Base-by-base conservation (phyloP, 345 rosid species). In the Brassica incana region DNA sequence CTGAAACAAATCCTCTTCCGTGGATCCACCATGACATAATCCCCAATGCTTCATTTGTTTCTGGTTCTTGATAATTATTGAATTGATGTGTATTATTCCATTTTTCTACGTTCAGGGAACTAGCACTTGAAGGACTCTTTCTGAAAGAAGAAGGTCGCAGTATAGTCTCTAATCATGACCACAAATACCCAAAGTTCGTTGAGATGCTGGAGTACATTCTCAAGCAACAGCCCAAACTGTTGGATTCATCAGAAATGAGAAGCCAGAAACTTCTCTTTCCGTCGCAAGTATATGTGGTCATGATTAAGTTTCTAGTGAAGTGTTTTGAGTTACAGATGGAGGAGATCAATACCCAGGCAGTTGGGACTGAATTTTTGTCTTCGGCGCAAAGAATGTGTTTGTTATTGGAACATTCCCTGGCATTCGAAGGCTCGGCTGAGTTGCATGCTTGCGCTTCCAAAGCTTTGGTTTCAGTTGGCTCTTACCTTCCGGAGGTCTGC, bases 71-170 rank as follows among this genome's bases (percentile, higher is more conserved):
- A 52, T 71, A n/a, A 60, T 33, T 75, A 35, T 68, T 52, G 23
- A 65, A 67, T 6, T 32, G 73, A 8, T 68, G 68, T 14, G 29
- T 45, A 10, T 1, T 62, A 45, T 10, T 61, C 16, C 4, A 71
- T 63, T 11, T 60, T 73, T 79, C 33, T 71, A 32, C 72, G 62
- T 25, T 61, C 35, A 90, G 98, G 86, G 98, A 94, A 86, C 82
- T 94, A 88, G 97, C 97, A 75, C 88, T 90, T 25, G 93, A 91
- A 87, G 96, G 97, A 75, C 85, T 94, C 67, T 91, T 88, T 86
- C 94, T 86, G 67, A 90, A 87, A 82, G 90, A 85, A 79, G 88
- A 83, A 80, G 80, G 85, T 69, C 85, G 14, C 71, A 76, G 35
- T 52, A 71, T 62, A 50, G 82, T 70, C 85, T 82, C 84, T 76